Percentiles rank a stretch among this genome's conserved stretches.
These are phyloP conservation scores for Bipolaris sorokiniana DNA, from an alignment of 2,329 filamentous ascomycete genomes.

Conservation along the genomic window DNA sequence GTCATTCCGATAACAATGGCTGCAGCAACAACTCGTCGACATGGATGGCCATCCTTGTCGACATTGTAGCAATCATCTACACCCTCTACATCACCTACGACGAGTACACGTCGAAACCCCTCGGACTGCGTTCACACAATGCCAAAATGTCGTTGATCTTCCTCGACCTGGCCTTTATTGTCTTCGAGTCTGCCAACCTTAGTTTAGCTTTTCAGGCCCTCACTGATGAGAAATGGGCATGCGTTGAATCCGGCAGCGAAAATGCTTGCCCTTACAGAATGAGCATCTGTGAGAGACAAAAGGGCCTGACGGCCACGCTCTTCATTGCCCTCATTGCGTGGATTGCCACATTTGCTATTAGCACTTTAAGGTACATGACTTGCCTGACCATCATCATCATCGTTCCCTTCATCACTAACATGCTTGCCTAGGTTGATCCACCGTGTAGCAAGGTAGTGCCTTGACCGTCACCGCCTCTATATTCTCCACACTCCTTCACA, in stretches of 20 bases:
- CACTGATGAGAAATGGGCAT: slow-evolving; percentile 64
- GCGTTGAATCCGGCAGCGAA: slow-evolving; percentile 32
- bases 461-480: slow-evolving; percentile 2
- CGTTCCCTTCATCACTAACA: slow-evolving; percentile 11
- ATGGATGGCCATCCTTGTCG: slow-evolving; percentile 86
- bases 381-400: neutral
- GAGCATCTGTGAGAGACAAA: slow-evolving; percentile 66
- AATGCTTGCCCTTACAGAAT: slow-evolving; percentile 38
- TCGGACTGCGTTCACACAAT: slow-evolving; percentile 81
- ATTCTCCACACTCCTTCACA: slow-evolving; percentile 7
- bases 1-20: slow-evolving; percentile 48
- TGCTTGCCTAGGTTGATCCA: slow-evolving; percentile 32
- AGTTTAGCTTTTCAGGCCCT: slow-evolving; percentile 87
- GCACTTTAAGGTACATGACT: slow-evolving; percentile 52
- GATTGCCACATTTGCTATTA: slow-evolving; percentile 88
- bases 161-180: slow-evolving; percentile 93
- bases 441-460: slow-evolving; percentile 39
- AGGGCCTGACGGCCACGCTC: slow-evolving; percentile 77
- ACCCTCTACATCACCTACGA: slow-evolving; percentile 94
- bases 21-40: slow-evolving; percentile 66
- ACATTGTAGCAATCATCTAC: slow-evolving; percentile 87
- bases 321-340: slow-evolving; percentile 85
- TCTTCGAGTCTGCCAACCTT: slow-evolving; percentile 93
- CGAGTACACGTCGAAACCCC: slow-evolving; percentile 91
- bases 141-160: slow-evolving; percentile 90